A percentile compares a stretch with the other conserved stretches of the same genome.
phyloP scores from a whole-genome alignment of 305 asterid species.

The Fraxinus ornus region DNA sequence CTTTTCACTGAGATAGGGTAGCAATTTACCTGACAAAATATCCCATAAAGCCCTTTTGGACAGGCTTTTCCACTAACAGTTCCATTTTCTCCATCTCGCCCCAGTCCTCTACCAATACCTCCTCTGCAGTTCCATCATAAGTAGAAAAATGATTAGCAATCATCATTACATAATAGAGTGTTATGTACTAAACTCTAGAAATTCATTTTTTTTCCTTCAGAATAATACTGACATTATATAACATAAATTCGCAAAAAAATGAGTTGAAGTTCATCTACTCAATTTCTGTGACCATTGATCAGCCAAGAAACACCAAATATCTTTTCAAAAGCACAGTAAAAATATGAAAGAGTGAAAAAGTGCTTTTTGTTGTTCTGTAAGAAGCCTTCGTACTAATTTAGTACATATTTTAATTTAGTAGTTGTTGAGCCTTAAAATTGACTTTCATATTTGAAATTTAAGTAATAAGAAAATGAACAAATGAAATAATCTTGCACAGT shows the following conservation, averaged over 20 bases:
- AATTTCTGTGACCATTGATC: not conserved
- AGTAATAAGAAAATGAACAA: not conserved
- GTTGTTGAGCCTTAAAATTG: not conserved
- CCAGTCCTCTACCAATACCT: conserved; percentile 72
- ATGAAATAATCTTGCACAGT: not conserved
- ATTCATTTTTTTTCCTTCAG: not conserved
- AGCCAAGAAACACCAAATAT: not conserved
- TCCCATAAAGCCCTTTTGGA: conserved; percentile 81
- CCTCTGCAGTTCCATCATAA: conserved; percentile 59
- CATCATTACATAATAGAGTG: not conserved
- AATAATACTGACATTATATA: not conserved
- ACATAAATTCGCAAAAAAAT: not conserved
- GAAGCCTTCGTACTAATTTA: not conserved
- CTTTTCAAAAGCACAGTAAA: not conserved
- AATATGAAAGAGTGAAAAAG: not conserved
- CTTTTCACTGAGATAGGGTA: not conserved
- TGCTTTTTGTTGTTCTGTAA: not conserved
- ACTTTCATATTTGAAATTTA: not conserved
- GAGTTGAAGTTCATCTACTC: not conserved
- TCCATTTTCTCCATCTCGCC: conserved; percentile 71
- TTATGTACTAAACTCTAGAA: conserved; percentile 4
- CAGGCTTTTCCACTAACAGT: conserved; percentile 77
- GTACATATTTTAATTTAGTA: not conserved
- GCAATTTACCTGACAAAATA: conserved; percentile 67
- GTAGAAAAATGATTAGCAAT: conserved; percentile 16